Percentiles rank a stretch among this genome's conserved stretches.
phyloP scores from a whole-genome alignment of 2,329 filamentous ascomycete genomes.

The Dryadomyces quercus-mongolicae region DNA sequence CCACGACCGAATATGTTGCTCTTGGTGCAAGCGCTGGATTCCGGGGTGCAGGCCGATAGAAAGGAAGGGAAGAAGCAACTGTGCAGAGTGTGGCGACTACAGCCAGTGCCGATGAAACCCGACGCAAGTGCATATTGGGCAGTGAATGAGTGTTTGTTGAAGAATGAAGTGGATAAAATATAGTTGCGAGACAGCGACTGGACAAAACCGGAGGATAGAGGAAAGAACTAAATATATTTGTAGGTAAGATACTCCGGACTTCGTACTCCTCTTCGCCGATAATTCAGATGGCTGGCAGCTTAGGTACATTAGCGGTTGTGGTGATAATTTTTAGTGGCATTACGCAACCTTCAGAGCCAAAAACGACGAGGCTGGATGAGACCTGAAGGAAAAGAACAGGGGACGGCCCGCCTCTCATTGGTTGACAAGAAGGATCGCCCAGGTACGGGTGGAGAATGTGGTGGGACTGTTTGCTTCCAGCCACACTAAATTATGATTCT shows the following conservation, averaged over 20 bases:
- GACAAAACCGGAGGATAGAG: too few species aligned
- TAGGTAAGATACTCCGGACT: too few species aligned
- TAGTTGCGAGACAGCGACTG: too few species aligned
- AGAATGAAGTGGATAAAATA: too few species aligned
- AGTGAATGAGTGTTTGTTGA: too few species aligned
- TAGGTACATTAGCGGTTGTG: neutral
- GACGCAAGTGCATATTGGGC: constrained; percentile 12
- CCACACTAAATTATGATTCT: neutral
- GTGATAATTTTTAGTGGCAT: neutral
- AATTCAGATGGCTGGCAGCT: neutral
- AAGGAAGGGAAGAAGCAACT: constrained; percentile 11
- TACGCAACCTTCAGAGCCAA: neutral
- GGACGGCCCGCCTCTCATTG: too few species aligned
- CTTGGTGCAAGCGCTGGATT: constrained; percentile 15
- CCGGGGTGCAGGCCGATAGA: constrained; percentile 11
- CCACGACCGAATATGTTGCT: constrained; percentile 25
- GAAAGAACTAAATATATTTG: too few species aligned
- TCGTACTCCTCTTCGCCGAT: too few species aligned
- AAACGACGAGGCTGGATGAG: neutral
- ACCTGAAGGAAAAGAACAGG: too few species aligned
- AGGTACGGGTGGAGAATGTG: neutral
- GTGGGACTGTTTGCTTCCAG: neutral
- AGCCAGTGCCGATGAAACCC: constrained; percentile 6
- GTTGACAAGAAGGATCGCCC: too few species aligned
- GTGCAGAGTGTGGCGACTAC: constrained; percentile 9